phyloP scores from a whole-genome alignment of 2,329 filamentous ascomycete genomes.

The Orbilia brochopaga region DNA sequence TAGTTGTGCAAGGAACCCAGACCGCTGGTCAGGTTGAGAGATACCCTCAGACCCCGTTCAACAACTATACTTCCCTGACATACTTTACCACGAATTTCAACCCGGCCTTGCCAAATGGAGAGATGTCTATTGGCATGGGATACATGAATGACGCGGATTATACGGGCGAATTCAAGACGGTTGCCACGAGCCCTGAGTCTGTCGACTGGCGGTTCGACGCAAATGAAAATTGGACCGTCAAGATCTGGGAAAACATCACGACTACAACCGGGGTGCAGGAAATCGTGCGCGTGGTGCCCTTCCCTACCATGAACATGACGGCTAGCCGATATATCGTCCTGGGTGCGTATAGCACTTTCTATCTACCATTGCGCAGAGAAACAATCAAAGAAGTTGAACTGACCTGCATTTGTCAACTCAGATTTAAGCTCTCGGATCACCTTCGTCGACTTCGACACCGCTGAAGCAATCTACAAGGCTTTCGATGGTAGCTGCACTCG shows the following conservation, averaged over 20 bases:
- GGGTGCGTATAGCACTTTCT: slow-evolving; percentile 24
- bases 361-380: background rate
- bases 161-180: background rate
- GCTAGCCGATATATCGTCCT: slow-evolving; percentile 15
- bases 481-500: slow-evolving; percentile 31
- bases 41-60: slow-evolving; percentile 26
- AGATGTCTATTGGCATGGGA: slow-evolving; percentile 31
- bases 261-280: background rate
- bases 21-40: background rate
- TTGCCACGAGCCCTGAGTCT: background rate
- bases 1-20: background rate
- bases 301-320: slow-evolving; percentile 22
- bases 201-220: slow-evolving; percentile 22
- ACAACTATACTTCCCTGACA: slow-evolving; percentile 9
- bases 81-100: slow-evolving; percentile 46
- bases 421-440: slow-evolving; percentile 27
- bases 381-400: background rate
- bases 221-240: slow-evolving; percentile 24
- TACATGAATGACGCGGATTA: slow-evolving; percentile 11
- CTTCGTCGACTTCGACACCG: slow-evolving; percentile 28
- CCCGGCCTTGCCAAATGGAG: slow-evolving; percentile 2
- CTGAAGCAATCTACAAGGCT: slow-evolving; percentile 23
- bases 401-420: background rate
- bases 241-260: slow-evolving; percentile 12
- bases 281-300: background rate